phyloP scores from a whole-genome alignment of 495 filamentous ascomycete species.

The Hypoxylon lenormandii region DNA sequence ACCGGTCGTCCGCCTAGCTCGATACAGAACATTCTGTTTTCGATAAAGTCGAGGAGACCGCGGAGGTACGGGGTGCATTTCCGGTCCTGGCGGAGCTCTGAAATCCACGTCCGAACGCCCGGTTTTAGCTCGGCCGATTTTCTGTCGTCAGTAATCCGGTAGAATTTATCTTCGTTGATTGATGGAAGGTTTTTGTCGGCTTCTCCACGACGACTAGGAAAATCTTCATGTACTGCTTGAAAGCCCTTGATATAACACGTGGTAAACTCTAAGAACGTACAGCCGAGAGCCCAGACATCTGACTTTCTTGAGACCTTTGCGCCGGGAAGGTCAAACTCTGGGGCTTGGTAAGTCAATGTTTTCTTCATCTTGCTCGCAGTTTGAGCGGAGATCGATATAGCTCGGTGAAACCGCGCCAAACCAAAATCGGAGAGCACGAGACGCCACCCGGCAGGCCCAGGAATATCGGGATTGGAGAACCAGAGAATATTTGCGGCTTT shows the following conservation, averaged over 20 bases:
- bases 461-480: conserved; percentile 15
- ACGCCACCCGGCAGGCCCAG: conserved; percentile 14
- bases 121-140: conserved; percentile 10
- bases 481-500: conserved; percentile 36
- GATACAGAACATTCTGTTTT: conserved; percentile 13
- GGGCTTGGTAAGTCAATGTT: conserved; percentile 30
- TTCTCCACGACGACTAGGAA: conserved; percentile 24
- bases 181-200: background rate
- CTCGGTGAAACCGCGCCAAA: conserved; percentile 24
- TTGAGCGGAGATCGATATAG: conserved; percentile 14
- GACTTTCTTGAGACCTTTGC: conserved; percentile 30
- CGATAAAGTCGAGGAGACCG: conserved; percentile 17
- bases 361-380: conserved; percentile 25
- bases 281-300: conserved; percentile 37
- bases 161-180: conserved; percentile 24
- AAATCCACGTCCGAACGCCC: conserved; percentile 14
- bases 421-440: conserved; percentile 31
- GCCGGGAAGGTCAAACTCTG: conserved; percentile 19
- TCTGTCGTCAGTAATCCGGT: background rate
- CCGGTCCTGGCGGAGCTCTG: background rate
- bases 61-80: conserved; percentile 17
- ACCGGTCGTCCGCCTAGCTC: background rate
- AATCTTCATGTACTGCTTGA: conserved; percentile 18
- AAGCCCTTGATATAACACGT: conserved; percentile 17
- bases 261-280: conserved; percentile 32